A percentile compares a stretch with the other conserved stretches of the same genome.
These are phyloP conservation scores for Boeremia lycopersici DNA, from an alignment of 2,329 filamentous ascomycete genomes.

Conservation along the genomic window DNA sequence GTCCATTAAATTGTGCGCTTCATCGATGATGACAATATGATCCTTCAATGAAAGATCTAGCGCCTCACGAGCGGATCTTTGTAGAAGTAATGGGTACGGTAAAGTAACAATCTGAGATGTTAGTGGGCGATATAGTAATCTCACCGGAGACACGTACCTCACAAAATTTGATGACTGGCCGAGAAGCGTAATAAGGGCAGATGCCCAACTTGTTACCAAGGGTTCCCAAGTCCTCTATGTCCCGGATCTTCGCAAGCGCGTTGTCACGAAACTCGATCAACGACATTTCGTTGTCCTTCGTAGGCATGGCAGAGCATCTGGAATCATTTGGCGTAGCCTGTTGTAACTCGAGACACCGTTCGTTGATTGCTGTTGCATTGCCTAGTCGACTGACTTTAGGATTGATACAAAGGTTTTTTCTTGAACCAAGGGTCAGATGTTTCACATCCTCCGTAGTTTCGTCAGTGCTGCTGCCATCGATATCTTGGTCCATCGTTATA, in stretches of 20 bases:
- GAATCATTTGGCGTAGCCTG: conserved; percentile 67
- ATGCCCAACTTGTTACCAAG: conserved; percentile 80
- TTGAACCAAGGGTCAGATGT: conserved; percentile 81
- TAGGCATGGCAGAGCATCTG: conserved; percentile 77
- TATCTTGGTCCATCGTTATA: conserved; percentile 48
- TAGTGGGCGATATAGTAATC: conserved; percentile 1
- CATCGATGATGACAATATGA: conserved; percentile 93
- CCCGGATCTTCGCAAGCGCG: conserved; percentile 80
- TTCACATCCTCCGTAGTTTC: conserved; percentile 69
- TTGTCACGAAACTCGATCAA: conserved; percentile 85
- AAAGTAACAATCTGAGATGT: conserved; percentile 75
- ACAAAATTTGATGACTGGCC: conserved; percentile 78
- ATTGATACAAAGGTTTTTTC: conserved; percentile 91
- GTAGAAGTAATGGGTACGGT: conserved; percentile 88
- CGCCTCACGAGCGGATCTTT: conserved; percentile 85
- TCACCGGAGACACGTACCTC: conserved; percentile 57
- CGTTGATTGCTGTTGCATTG: conserved; percentile 82
- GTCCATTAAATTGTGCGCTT: conserved; percentile 98
- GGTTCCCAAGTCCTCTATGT: conserved; percentile 87
- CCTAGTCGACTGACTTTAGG: conserved; percentile 74
- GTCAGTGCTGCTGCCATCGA: conserved; percentile 18
- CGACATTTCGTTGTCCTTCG: conserved; percentile 73
- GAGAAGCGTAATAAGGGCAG: conserved; percentile 96
- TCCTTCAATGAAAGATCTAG: conserved; percentile 83
- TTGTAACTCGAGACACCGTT: conserved; percentile 88